Evolutionary conservation across 169 alveolate species (phyloP).

Genomic region (Eimeria falciformis): DNA sequence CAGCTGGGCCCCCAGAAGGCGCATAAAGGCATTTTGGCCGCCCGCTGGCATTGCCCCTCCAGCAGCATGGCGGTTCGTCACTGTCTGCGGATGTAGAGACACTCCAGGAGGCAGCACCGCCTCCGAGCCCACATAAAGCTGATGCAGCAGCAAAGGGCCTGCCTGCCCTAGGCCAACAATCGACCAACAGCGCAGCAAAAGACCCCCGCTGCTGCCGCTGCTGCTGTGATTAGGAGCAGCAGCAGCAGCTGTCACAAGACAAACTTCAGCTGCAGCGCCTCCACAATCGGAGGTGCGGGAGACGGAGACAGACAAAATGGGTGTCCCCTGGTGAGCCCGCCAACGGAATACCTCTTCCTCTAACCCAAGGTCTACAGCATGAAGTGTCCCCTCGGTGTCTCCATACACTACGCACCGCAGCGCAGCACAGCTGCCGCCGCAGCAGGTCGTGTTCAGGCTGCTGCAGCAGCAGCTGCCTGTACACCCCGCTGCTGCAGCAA

Average conservation of each 20-base stretch:
- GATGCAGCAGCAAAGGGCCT: slow-evolving; percentile 69
- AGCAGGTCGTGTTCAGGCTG: slow-evolving; percentile 57
- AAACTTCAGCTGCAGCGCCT: slow-evolving; percentile 56
- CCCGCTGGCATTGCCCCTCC: slow-evolving; percentile 24
- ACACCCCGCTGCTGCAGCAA: slow-evolving; percentile 64
- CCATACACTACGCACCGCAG: slow-evolving; percentile 76
- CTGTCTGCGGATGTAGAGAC: background rate
- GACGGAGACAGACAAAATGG: slow-evolving; percentile 21
- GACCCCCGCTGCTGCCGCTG: background rate
- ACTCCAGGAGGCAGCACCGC: slow-evolving; percentile 25
- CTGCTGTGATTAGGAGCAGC: slow-evolving; percentile 19
- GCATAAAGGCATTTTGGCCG: slow-evolving; percentile 18
- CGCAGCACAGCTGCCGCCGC: slow-evolving; percentile 67
- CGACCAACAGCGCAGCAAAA: slow-evolving; percentile 57
- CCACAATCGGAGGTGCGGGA: slow-evolving; percentile 4
- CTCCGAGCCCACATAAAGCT: background rate
- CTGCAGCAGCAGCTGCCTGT: slow-evolving; percentile 72
- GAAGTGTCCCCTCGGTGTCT: slow-evolving; percentile 69
- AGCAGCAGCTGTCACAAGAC: slow-evolving; percentile 42
- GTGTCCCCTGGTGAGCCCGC: slow-evolving; percentile 53
- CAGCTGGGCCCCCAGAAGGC: slow-evolving; percentile 24
- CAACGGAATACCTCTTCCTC: slow-evolving; percentile 69
- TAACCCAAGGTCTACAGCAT: slow-evolving; percentile 63
- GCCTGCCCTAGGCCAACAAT: slow-evolving; percentile 37
- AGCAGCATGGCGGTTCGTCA: background rate